Percentiles rank a stretch among this genome's conserved stretches.
Evolutionary conservation across 179 eudicot species (phyloP).

Genomic region (Silene noctiflora): DNA sequence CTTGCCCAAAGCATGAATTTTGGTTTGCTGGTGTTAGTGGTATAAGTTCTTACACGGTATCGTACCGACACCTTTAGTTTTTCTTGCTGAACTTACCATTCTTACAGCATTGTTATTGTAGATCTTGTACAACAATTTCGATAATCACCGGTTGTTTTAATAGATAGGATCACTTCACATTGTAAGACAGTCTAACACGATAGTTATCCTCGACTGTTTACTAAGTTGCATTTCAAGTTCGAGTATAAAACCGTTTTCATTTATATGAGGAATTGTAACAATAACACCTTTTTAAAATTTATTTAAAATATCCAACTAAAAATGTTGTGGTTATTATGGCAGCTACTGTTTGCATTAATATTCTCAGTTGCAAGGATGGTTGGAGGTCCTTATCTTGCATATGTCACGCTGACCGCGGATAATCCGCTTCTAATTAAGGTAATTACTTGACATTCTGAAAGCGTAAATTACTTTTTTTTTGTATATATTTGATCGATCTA

Average conservation of each 20-base stretch:
- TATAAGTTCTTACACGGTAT: background rate
- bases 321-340: background rate
- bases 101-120: background rate
- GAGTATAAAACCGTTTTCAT: too few species aligned
- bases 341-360: slow-evolving; percentile 19
- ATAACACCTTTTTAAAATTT: too few species aligned
- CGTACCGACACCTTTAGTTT: background rate
- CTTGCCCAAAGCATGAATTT: background rate
- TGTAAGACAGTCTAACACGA: too few species aligned
- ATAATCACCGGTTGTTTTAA: too few species aligned
- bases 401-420: slow-evolving; percentile 10
- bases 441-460: background rate
- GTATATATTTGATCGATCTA: too few species aligned
- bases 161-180: too few species aligned
- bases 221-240: background rate
- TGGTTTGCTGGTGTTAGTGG: background rate
- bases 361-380: slow-evolving; percentile 21
- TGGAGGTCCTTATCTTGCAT: slow-evolving; percentile 16
- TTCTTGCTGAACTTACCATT: background rate
- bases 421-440: slow-evolving; percentile 19
- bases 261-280: too few species aligned
- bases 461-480: too few species aligned
- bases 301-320: too few species aligned
- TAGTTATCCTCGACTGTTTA: too few species aligned
- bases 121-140: background rate